phyloP scores from a whole-genome alignment of 768 basidiomycete genomes.

The Leccinum variicolor region DNA sequence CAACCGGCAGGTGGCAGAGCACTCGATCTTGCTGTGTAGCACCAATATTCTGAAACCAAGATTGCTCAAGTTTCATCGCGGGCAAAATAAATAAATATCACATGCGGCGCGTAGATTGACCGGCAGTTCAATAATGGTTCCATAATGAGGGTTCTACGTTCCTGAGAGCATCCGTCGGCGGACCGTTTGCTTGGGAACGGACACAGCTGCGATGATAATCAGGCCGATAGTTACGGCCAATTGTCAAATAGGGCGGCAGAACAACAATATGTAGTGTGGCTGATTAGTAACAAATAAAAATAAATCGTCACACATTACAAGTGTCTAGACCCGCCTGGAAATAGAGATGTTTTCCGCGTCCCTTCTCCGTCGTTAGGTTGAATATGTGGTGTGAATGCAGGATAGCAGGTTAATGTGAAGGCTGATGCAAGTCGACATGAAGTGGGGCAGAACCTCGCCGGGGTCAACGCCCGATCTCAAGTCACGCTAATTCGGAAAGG shows the following conservation, averaged over 20 bases:
- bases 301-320: background rate
- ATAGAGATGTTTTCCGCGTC: background rate
- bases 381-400: background rate
- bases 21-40: background rate
- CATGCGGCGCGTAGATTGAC: background rate
- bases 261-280: background rate
- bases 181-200: slow-evolving; percentile 1
- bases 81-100: background rate
- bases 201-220: slow-evolving; percentile 1
- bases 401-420: background rate
- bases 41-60: background rate
- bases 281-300: background rate
- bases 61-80: background rate
- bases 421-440: background rate
- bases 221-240: background rate
- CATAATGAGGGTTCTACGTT: background rate
- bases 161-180: background rate
- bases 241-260: background rate
- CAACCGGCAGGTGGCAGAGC: background rate
- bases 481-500: background rate
- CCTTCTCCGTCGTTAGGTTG: background rate
- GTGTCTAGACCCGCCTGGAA: background rate
- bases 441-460: background rate
- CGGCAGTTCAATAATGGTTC: background rate
- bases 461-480: background rate